Evolutionary conservation across 164 flowering plant genomes (phyloP), one percentile per base, ranked within the genome.

Genomic region (Hamamelis virginiana): DNA sequence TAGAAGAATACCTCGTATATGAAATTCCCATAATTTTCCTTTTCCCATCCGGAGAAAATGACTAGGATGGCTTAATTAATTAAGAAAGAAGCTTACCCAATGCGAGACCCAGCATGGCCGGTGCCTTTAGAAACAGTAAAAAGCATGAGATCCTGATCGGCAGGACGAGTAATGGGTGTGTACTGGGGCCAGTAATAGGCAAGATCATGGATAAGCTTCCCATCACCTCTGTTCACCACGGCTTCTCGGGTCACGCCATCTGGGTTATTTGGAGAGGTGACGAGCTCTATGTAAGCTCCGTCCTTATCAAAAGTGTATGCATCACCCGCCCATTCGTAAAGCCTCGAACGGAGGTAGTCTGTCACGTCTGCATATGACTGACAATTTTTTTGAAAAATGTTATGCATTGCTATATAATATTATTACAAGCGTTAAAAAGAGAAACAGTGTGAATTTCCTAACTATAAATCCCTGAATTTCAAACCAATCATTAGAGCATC

Each of bases 91-190:
- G 43, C 75, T 63, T 48, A 87, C 91, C 91, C 91, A 61, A 87
- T 76, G 28, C 89, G 81, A 9, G 89, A 81, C 4, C 91, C 91
- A 0, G 89, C 91, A 68, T 87, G 89, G 1, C 91, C 91, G 1
- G 86, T 79, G 77, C 78, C 9, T 59, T 83, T 83, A 56, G 87
- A 83, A 27, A 74, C 67, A 13, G 87, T 83, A 51, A 83, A 83
- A 6, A 77, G 69, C 84, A 83, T 83, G n/a, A 81, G 53, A 47
- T 81, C 84, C 56, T 83, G 69, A 41, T 85, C 83, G 10, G 77
- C 77, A 0, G 75, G 56, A n/a, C 47, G 44, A 59, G 89, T 82
- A 13, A 87, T 85, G 14, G 89, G 77, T 0, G 87, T 78, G 62
- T 83, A 87, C 8, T 86, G 90, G 0, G 90, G 80, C 83, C 83